Evolutionary conservation across 2,329 filamentous ascomycete species (phyloP).

Genomic region (Sporothrix variecibatus): DNA sequence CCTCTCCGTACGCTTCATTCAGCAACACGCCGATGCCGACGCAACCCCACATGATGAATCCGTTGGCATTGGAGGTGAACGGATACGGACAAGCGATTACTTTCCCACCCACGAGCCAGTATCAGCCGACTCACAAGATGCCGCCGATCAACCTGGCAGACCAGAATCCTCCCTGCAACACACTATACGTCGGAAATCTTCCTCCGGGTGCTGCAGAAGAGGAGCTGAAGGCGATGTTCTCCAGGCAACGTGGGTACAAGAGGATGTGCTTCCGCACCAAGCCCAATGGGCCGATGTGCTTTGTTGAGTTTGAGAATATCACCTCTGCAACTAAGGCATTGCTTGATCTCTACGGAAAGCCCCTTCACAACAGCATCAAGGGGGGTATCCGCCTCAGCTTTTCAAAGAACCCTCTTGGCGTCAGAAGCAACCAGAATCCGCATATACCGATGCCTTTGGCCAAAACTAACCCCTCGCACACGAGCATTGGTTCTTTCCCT

Average conservation of each 20-base stretch:
- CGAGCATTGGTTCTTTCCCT: slow-evolving; percentile 45
- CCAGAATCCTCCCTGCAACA: slow-evolving; percentile 97
- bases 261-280: slow-evolving; percentile 93
- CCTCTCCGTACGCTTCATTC: not conserved
- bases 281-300: slow-evolving; percentile 96
- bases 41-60: slow-evolving; percentile 32
- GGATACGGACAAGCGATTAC: slow-evolving; percentile 32
- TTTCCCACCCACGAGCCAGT: too few relatives aligned
- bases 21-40: not conserved
- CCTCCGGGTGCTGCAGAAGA: slow-evolving; percentile 92
- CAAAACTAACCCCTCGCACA: slow-evolving; percentile 28
- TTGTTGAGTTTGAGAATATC: slow-evolving; percentile 95
- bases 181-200: slow-evolving; percentile 95
- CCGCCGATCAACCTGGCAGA: slow-evolving; percentile 92
- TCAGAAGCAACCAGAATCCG: slow-evolving; percentile 73
- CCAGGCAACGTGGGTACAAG: slow-evolving; percentile 92
- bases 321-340: slow-evolving; percentile 89
- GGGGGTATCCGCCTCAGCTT: slow-evolving; percentile 95
- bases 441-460: slow-evolving; percentile 40
- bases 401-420: slow-evolving; percentile 94
- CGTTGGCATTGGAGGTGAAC: slow-evolving; percentile 50
- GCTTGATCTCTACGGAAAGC: slow-evolving; percentile 83
- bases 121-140: slow-evolving; percentile 55
- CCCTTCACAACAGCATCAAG: slow-evolving; percentile 87
- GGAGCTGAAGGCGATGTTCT: slow-evolving; percentile 91